Conservation (phyloP, 2,329 filamentous ascomycete species). For the Xylariaceae sp. region DNA sequence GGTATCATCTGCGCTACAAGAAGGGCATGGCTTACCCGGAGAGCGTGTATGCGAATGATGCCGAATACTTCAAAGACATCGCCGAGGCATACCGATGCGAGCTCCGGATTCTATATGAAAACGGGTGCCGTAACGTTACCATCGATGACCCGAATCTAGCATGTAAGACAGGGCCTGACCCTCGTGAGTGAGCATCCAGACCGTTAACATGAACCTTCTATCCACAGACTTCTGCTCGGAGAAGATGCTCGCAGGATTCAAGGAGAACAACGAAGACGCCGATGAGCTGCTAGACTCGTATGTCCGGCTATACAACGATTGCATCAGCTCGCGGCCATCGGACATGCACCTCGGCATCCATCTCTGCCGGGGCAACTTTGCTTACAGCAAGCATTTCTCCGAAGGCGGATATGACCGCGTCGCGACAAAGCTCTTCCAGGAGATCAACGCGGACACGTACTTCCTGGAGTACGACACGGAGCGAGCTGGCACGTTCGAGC, state of each 20-base stretch:
- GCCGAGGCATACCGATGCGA: slow-evolving; percentile 57
- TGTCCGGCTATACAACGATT: slow-evolving; percentile 73
- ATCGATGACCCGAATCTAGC: slow-evolving; percentile 64
- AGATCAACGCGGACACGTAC: slow-evolving; percentile 61
- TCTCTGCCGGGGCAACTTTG: slow-evolving; percentile 67
- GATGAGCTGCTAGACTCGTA: slow-evolving; percentile 69
- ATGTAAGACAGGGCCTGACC: slow-evolving; percentile 44
- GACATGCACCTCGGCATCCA: slow-evolving; percentile 77
- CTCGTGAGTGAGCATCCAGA: background rate
- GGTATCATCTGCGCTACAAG: slow-evolving; percentile 54
- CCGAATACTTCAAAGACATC: slow-evolving; percentile 62
- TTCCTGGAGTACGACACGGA: slow-evolving; percentile 67
- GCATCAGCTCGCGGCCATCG: slow-evolving; percentile 56
- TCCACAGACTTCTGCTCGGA: slow-evolving; percentile 65
- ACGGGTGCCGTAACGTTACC: slow-evolving; percentile 60
- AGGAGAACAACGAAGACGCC: slow-evolving; percentile 63
- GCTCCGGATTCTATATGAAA: slow-evolving; percentile 57
- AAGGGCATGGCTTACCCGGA: slow-evolving; percentile 53
- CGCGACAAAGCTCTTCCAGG: slow-evolving; percentile 60
- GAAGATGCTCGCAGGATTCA: slow-evolving; percentile 69
- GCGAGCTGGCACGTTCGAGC: slow-evolving; percentile 62
- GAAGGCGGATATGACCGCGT: slow-evolving; percentile 65
- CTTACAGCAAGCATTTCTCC: slow-evolving; percentile 61
- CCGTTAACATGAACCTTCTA: background rate
- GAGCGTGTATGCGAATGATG: slow-evolving; percentile 53